Evolutionary conservation across 2,329 filamentous ascomycete species (phyloP).

Genomic region (Corinectria fuckeliana): DNA sequence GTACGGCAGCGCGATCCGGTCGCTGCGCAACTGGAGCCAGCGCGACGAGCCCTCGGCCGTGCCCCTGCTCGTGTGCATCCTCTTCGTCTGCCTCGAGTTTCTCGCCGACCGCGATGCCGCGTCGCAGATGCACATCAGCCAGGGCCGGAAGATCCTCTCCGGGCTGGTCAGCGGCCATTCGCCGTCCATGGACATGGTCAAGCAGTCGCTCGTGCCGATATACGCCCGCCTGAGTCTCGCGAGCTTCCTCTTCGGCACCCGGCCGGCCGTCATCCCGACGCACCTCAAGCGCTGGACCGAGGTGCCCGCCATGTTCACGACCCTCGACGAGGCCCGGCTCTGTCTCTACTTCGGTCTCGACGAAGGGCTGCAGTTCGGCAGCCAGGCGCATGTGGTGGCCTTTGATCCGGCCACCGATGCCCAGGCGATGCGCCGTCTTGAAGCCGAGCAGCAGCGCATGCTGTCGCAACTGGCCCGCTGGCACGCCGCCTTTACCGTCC

Average conservation of each 20-base stretch:
- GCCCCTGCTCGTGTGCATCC: conserved; percentile 53
- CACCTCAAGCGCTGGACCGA: conserved; percentile 42
- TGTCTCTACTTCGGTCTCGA: conserved; percentile 49
- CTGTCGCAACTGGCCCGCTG: conserved; percentile 40
- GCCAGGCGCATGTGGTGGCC: conserved; percentile 33
- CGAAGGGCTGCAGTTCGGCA: conserved; percentile 47
- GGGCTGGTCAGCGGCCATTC: conserved; percentile 39
- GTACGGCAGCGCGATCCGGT: conserved; percentile 56
- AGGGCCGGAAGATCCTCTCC: conserved; percentile 51
- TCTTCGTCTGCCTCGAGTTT: conserved; percentile 62
- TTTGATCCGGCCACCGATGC: conserved; percentile 36
- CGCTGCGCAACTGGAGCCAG: conserved; percentile 46
- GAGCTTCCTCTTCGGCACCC: conserved; percentile 49
- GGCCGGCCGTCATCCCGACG: conserved; percentile 45
- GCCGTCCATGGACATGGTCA: conserved; percentile 46
- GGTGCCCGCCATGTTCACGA: conserved; percentile 44
- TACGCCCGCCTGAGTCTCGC: conserved; percentile 52
- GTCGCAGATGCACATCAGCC: conserved; percentile 53
- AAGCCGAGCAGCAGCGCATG: conserved; percentile 43
- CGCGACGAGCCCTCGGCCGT: conserved; percentile 40
- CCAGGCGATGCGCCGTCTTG: conserved; percentile 37
- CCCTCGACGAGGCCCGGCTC: conserved; percentile 40
- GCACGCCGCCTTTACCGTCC: conserved; percentile 41
- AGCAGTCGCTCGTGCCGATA: conserved; percentile 50
- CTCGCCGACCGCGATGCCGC: conserved; percentile 56